Percentiles rank a stretch among this genome's conserved stretches.
These are phyloP conservation scores for Chloropicon primus DNA, from an alignment of 139 green algal species.

Conservation along the genomic window DNA sequence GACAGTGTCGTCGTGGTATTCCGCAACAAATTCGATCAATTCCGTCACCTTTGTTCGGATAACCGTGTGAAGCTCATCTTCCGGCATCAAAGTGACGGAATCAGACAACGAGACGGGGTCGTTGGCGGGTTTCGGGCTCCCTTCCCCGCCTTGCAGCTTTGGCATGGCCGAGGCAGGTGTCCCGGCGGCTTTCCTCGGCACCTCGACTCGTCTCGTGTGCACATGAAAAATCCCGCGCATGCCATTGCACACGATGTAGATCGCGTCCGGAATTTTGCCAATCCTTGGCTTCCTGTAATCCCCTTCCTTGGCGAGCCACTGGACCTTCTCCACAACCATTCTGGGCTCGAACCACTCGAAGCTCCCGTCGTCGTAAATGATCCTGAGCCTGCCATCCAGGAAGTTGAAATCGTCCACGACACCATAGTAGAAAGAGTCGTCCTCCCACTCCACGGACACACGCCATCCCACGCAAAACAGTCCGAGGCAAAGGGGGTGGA, in stretches of 20 bases:
- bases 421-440: not conserved
- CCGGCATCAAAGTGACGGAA: too few relatives aligned
- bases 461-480: not conserved
- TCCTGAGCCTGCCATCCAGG: not conserved
- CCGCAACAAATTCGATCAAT: too few relatives aligned
- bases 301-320: not conserved
- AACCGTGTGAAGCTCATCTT: too few relatives aligned
- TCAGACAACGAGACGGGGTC: too few relatives aligned
- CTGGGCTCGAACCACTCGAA: not conserved
- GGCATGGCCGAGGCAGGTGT: too few relatives aligned
- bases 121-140: too few relatives aligned
- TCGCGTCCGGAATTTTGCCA: not conserved
- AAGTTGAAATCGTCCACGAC: not conserved
- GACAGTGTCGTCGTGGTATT: too few relatives aligned
- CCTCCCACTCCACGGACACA: not conserved
- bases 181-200: not conserved
- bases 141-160: too few relatives aligned
- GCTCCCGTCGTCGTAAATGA: not conserved
- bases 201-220: not conserved
- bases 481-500: not conserved
- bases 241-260: not conserved
- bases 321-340: not conserved
- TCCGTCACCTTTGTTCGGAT: too few relatives aligned
- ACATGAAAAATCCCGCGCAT: not conserved
- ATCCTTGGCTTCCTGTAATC: not conserved